Base-by-base conservation (phyloP, 2,329 filamentous ascomycete genomes). In the Epichloe hybrida region DNA sequence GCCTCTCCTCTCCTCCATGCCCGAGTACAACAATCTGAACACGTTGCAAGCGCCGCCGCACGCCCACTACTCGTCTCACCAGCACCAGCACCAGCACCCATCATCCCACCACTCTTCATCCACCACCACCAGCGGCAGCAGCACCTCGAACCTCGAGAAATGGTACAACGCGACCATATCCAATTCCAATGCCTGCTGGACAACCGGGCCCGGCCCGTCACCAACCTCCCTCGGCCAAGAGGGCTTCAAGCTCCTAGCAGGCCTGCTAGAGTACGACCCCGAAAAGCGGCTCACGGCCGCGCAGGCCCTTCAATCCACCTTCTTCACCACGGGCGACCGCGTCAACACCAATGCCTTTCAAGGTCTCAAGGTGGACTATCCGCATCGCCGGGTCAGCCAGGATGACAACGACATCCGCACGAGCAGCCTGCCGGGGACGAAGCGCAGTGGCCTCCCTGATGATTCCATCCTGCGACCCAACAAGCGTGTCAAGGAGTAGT, bases 341-440 rank as follows among this genome's bases (percentile, higher is more conserved):
- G 79, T 93, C 17, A 84, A 78, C 40, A 76, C 81, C 39, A 93
- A 95, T 63, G 96, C 89, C 62, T 98, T 98, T 58, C 88, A 95
- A 61, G 89, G 90, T 0, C 76, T 89, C 49, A 88, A 88, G 67
- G 81, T 81, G 55, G 88, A 93, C 61, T 98, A 98, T 65, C 93
- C 93, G 0, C 83, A 89, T 61, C 78, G 93, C 7, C 80, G 91
- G 46, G 90, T 98, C 40, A 95, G 86, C 59, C 84, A 94, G 60
- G 93, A 98, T 61, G 89, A 96, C 64, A 95, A 95, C 59, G 93
- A 97, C 66, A 96, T 97, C 51, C 76, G 88, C n/a, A 90, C 87
- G 0, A 83, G 84, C 42, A 95, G 88, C 65, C 67, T 96, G 37
- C 88, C 91, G 0, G 93, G 91, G 0, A 95, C 90, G 0, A 97